Conservation (phyloP, 2,329 filamentous ascomycete species). For the Xenoacremonium recifei region DNA sequence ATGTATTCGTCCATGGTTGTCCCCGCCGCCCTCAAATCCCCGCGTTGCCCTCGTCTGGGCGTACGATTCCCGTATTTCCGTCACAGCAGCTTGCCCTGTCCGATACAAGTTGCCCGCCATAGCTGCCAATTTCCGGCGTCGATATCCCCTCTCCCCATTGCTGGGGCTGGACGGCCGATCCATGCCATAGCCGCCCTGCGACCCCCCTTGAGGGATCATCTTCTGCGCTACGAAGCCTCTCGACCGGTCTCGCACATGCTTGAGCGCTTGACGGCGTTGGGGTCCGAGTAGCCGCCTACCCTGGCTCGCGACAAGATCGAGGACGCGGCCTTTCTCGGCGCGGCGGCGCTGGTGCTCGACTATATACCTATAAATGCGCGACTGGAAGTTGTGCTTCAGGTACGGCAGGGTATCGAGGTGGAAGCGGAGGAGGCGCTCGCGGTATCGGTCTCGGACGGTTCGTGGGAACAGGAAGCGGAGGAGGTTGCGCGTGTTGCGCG, state of each 20-base stretch:
- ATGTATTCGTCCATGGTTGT: slow-evolving; percentile 31
- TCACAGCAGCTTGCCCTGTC: slow-evolving; percentile 55
- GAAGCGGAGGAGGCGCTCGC: slow-evolving; percentile 65
- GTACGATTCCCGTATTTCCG: slow-evolving; percentile 58
- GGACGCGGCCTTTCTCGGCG: slow-evolving; percentile 44
- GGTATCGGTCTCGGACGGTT: slow-evolving; percentile 59
- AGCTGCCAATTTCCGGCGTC: slow-evolving; percentile 73
- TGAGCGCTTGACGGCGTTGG: slow-evolving; percentile 22
- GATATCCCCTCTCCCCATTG: slow-evolving; percentile 62
- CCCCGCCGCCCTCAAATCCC: slow-evolving; percentile 25
- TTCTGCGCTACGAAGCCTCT: slow-evolving; percentile 27
- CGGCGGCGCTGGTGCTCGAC: slow-evolving; percentile 61
- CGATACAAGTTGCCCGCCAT: slow-evolving; percentile 58
- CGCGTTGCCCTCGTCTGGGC: slow-evolving; percentile 47
- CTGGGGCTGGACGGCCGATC: slow-evolving; percentile 25
- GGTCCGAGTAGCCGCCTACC: slow-evolving; percentile 46
- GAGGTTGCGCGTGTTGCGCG: slow-evolving; percentile 47
- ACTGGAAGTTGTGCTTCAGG: slow-evolving; percentile 70
- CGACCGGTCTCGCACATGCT: slow-evolving; percentile 33
- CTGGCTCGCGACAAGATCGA: slow-evolving; percentile 41
- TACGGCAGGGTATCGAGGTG: slow-evolving; percentile 72
- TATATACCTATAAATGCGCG: slow-evolving; percentile 73
- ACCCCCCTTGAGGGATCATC: slow-evolving; percentile 26
- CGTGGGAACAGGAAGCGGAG: slow-evolving; percentile 69
- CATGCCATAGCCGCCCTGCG: slow-evolving; percentile 27